phyloP scores from a whole-genome alignment of 805 yeast genomes.

The Cyberlindnera misumaiensis region DNA sequence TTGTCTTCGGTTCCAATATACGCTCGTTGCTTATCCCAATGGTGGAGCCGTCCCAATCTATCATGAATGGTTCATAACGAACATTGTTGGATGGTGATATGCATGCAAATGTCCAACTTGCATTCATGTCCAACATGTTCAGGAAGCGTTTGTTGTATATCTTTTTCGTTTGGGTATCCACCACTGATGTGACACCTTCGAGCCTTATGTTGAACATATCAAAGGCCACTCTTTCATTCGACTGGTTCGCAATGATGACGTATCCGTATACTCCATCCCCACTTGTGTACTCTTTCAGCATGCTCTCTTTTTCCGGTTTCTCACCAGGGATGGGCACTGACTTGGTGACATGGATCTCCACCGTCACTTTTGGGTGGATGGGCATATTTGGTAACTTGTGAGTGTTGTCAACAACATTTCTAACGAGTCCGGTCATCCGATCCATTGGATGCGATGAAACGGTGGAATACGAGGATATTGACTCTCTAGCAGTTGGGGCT shows the following conservation, averaged over 20 bases:
- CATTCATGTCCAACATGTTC: constrained; percentile 55
- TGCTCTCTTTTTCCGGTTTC: constrained; percentile 24
- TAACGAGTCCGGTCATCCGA: background rate
- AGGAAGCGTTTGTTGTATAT: constrained; percentile 41
- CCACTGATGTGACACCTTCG: constrained; percentile 33
- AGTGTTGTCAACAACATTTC: constrained; percentile 43
- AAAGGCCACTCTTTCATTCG: constrained; percentile 43
- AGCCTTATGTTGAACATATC: constrained; percentile 53
- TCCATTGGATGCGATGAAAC: background rate
- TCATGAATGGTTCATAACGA: constrained; percentile 32
- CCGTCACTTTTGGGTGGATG: constrained; percentile 33
- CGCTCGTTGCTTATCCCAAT: constrained; percentile 46
- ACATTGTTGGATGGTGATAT: constrained; percentile 46
- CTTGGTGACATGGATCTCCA: constrained; percentile 47
- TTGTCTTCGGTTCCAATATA: constrained; percentile 39
- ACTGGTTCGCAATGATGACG: constrained; percentile 41
- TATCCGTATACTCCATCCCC: constrained; percentile 66
- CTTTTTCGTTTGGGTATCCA: constrained; percentile 27
- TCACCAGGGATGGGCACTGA: constrained; percentile 39
- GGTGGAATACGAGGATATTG: background rate
- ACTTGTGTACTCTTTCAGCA: constrained; percentile 49
- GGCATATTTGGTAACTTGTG: constrained; percentile 35
- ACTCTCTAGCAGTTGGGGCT: background rate
- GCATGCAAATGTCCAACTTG: constrained; percentile 45
- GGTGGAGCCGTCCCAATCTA: constrained; percentile 41